Base-by-base conservation (phyloP, 1,139 yeast species). In the Candida gigantensis region DNA sequence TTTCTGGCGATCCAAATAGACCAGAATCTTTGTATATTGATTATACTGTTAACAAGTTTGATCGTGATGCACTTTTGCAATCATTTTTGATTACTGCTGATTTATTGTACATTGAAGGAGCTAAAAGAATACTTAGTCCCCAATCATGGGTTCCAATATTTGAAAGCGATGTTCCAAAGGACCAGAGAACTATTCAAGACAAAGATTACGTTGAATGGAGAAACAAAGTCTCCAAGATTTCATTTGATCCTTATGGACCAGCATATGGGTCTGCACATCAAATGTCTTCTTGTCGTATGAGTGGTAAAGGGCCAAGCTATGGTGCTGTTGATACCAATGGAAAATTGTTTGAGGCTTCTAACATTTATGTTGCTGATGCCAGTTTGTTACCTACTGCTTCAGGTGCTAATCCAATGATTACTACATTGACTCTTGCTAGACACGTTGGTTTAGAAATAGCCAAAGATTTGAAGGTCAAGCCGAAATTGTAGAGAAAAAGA, bases 211-310 rank as follows among this genome's bases (percentile, higher is more conserved):
- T 60, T 26, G 55, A 50, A 23, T 79, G 81, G 82, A 57, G 70
- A 40, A 44, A 50, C 11, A 44, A 44, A 16, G 60, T 61, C 5
- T 58, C 60, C 15, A 54, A 53, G 10, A 48, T 51, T 5, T 60
- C 59, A 7, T 51, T 70, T 32, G 58, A 54, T 16, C 34, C 49
- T 3, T 66, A 55, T 36, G 67, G 65, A 3, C 49, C 65, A 3
- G 44, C 61, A 3, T 58, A 64, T 41, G 84, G 83, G 3, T 64
- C 75, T 3, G 84, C 84, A 6, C 84, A 79, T 53, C 84, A 79
- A 54, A 78, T 79, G 83, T 66, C 77, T 37, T 53, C 74, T 2
- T 77, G 83, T 51, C 66, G 83, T 42, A 76, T 78, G 63, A 61
- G 73, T 4, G 77, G 79, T 12, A 63, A 64, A 45, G 73, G 74